These are phyloP conservation scores for Brassica hybrid DNA, from an alignment of 441 rosid species.

Conservation along the genomic window DNA sequence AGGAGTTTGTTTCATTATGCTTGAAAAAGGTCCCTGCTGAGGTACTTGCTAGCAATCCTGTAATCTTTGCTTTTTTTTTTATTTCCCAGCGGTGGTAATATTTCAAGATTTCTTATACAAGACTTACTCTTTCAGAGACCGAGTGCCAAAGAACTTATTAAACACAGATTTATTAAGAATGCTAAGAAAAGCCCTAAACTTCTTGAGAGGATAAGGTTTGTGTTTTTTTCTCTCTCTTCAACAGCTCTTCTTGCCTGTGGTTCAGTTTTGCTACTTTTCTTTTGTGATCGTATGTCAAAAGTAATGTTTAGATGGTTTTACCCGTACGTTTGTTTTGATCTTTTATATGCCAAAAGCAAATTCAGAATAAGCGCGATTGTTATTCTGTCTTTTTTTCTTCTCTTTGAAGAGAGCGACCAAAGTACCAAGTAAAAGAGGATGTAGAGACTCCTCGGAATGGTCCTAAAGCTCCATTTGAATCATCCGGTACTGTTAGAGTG, in stretches of 20 bases:
- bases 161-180: conserved; percentile 77
- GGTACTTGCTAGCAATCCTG: conserved; percentile 45
- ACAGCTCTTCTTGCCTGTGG: conserved; percentile 19
- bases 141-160: conserved; percentile 89
- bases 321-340: background rate
- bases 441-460: conserved; percentile 61
- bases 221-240: conserved; percentile 19
- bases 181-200: conserved; percentile 83
- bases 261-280: background rate
- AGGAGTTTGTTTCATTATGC: conserved; percentile 91
- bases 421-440: conserved; percentile 69
- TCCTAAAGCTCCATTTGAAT: conserved; percentile 53
- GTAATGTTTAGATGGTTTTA: conserved; percentile 18
- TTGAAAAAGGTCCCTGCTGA: conserved; percentile 84
- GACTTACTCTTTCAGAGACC: conserved; percentile 66
- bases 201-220: conserved; percentile 86
- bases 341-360: conserved; percentile 4
- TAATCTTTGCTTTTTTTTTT: conserved; percentile 6
- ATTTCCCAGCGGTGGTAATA: conserved; percentile 2
- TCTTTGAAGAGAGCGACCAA: conserved; percentile 82
- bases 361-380: background rate
- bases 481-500: conserved; percentile 78
- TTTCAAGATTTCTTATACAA: conserved; percentile 27
- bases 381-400: conserved; percentile 19
- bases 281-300: conserved; percentile 18